Evolutionary conservation across 306 rosid species (phyloP), one percentile per base, ranked within the genome.

Genomic region (Betula pendula): DNA sequence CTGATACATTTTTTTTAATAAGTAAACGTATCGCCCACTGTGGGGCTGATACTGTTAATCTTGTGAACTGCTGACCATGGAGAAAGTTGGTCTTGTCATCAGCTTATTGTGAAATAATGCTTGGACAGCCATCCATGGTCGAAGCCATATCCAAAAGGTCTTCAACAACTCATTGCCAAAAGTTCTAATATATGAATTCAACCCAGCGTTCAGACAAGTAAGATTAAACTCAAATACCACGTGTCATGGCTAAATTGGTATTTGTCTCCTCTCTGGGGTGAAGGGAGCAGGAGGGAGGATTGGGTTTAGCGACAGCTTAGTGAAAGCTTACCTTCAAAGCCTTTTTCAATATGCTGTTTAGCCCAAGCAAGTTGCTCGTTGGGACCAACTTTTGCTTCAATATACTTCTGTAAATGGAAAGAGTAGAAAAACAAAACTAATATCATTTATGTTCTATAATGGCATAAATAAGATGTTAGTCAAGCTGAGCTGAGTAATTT

Each of bases 321-420:
- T 66, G 13, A 81, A 82, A 78, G 6, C 84, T 84, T 82, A 90
- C 98, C 96, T 73, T 73, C 56, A 74, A 95, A 87, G 73, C 97
- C 98, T 79, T 81, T 95, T 70, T 68, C 81, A 24, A 90, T 74
- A 75, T 56, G 80, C 79, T 77, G 40, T 76, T 81, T 81, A 62
- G 22, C 84, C 96, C 93, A 92, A 74, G 82, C 65, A 79, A 84
- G 75, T 73, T 74, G 80, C 81, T 83, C 97, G 65, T 81, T 83
- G 9, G 86, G 88, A 68, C 90, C 11, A 75, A 80, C 81, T 67
- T 88, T 92, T 83, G 83, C 89, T 77, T 72, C 91, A 19, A 95
- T 67, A 86, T 85, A 95, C 22, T 87, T 87, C 98, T 92, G 95
- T 69, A 79, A 83, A 84, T 55, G 50, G 69, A 52, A 68, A 83